A percentile compares a stretch with the other conserved stretches of the same genome.
Evolutionary conservation across 495 filamentous ascomycete genomes (phyloP).

Genomic region (Hypoxylon lenormandii): DNA sequence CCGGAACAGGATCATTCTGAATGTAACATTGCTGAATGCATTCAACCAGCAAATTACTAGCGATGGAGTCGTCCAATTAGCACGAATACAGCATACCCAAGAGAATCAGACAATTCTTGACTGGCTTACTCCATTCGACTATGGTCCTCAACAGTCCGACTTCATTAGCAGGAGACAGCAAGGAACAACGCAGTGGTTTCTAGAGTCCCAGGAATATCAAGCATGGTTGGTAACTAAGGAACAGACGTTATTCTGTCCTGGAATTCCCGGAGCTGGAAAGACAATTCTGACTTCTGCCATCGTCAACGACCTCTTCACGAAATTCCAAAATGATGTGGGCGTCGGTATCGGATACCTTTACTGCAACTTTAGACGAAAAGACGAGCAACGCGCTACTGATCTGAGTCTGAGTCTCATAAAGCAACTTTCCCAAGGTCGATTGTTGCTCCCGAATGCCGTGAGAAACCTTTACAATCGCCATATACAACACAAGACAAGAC

Average conservation of each 20-base stretch:
- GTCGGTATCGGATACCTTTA: constrained; percentile 60
- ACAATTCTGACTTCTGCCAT: constrained; percentile 53
- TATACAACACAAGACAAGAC: constrained; percentile 32
- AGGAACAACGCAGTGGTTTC: constrained; percentile 61
- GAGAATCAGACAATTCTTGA: constrained; percentile 28
- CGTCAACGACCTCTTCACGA: constrained; percentile 50
- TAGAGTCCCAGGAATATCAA: constrained; percentile 52
- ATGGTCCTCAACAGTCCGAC: constrained; percentile 39
- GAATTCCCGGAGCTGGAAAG: constrained; percentile 56
- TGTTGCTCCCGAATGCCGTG: constrained; percentile 40
- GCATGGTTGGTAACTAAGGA: constrained; percentile 47
- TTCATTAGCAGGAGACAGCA: constrained; percentile 45
- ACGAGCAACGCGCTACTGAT: constrained; percentile 44
- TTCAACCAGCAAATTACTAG: constrained; percentile 22
- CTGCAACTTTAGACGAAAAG: constrained; percentile 50
- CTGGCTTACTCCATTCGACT: constrained; percentile 49
- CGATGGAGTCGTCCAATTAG: neutral
- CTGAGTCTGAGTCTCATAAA: constrained; percentile 49
- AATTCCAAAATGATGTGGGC: constrained; percentile 41
- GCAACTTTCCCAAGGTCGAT: constrained; percentile 45
- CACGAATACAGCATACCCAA: neutral
- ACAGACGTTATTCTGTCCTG: constrained; percentile 59
- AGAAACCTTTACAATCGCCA: constrained; percentile 46
- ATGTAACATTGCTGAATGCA: constrained; percentile 40
- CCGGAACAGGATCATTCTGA: constrained; percentile 42